Conservation (phyloP, 192 early-diverging fungal species). For the Thoreauomyces humboldtii region DNA sequence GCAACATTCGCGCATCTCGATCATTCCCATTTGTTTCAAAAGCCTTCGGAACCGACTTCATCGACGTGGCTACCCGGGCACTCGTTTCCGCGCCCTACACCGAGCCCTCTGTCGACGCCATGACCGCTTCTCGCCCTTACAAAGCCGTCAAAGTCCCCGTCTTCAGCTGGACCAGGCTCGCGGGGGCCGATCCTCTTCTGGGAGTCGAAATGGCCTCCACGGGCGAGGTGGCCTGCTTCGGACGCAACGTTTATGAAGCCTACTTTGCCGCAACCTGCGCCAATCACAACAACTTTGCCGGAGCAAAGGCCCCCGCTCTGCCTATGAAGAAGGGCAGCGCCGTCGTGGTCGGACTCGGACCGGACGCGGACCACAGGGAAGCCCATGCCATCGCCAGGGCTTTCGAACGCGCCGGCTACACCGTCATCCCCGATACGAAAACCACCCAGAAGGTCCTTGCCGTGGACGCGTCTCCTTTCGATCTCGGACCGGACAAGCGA, state of each 20-base stretch:
- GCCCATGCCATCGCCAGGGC: constrained; percentile 67
- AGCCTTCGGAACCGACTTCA: constrained; percentile 86
- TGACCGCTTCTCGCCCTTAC: constrained; percentile 47
- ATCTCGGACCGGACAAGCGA: constrained; percentile 38
- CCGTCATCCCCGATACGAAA: constrained; percentile 67
- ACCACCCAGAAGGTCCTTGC: constrained; percentile 53
- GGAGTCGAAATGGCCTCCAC: constrained; percentile 99
- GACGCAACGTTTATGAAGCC: constrained; percentile 83
- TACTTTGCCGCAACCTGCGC: constrained; percentile 77
- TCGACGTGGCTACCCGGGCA: constrained; percentile 86
- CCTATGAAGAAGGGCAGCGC: constrained; percentile 61
- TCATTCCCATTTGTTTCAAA: constrained; percentile 99
- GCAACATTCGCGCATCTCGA: constrained; percentile 94
- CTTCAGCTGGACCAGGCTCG: constrained; percentile 94
- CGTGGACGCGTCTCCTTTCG: neutral
- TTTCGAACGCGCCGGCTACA: constrained; percentile 61
- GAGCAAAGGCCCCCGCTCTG: constrained; percentile 55
- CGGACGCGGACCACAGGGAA: constrained; percentile 68
- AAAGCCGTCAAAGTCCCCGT: constrained; percentile 93
- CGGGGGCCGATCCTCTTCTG: constrained; percentile 93
- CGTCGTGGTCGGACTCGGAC: constrained; percentile 65
- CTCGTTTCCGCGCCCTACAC: constrained; percentile 64
- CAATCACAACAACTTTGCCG: constrained; percentile 79
- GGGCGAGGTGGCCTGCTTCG: constrained; percentile 98
- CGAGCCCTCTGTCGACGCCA: constrained; percentile 43